Evolutionary conservation across 2,329 filamentous ascomycete species (phyloP), one percentile per base, ranked within the genome.

Genomic region (Ramularia collo-cygni): DNA sequence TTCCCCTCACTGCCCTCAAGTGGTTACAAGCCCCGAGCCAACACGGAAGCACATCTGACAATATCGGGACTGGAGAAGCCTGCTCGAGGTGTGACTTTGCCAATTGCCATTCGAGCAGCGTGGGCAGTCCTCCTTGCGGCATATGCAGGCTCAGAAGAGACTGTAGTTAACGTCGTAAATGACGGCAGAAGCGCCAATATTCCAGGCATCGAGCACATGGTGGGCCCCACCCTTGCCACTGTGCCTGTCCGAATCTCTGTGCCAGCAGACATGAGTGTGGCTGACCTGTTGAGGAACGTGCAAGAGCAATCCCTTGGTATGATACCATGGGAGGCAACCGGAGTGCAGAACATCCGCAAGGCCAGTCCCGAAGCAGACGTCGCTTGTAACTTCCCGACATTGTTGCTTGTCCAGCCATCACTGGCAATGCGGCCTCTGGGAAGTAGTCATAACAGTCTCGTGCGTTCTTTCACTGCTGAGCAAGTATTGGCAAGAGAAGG

Each of bases 301-400:
- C 40, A 43, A 35, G 16, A 35, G 5, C 46, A 35, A 26, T 34
- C 26, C 15, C 19, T 27, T 28, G 26, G 13, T 4, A 40, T 18
- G 36, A 40, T 24, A 27, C 24, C 14, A 21, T 46, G n/a, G 21
- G 58, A 67, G 38, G 64, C 66, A 18, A 49, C 56, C 28, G 64
- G 64, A 6, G 47, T 64, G 15, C 56, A 59, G 8, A 53, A 61
- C 13, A 65, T 67, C 34, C 56, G 57, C 19, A 53, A 57, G 10
- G 53, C 64, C 9, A 76, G 72, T 50, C 62, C 67, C 1, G 74
- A 77, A 42, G 70, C 72, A 4, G 64, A 71, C 8, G 64, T 74
- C 42, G 75, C 75, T 2, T 78, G 75, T 50, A n/a, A n/a, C n/a
- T n/a, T n/a, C n/a, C n/a, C n/a, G n/a, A n/a, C n/a, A n/a, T n/a